phyloP scores from a whole-genome alignment of 768 basidiomycete genomes.

The Macrolepiota albuminosa region DNA sequence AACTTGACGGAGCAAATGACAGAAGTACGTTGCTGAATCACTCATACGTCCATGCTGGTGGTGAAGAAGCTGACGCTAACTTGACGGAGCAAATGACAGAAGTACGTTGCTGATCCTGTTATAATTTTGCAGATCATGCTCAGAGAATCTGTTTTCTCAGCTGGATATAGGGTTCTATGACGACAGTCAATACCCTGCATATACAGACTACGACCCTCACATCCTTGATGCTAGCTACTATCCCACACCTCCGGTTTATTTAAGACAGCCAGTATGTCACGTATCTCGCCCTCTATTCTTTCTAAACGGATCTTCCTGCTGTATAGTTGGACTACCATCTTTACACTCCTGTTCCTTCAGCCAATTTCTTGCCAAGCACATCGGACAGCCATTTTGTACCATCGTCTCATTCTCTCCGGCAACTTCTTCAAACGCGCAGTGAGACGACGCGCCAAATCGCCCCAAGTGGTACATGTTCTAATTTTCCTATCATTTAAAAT shows the following conservation, averaged over 20 bases:
- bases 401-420: constrained; percentile 37
- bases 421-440: constrained; percentile 48
- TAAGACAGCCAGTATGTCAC: constrained; percentile 68
- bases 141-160: constrained; percentile 8
- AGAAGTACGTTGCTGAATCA: constrained; percentile 18
- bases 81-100: constrained; percentile 30
- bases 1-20: constrained; percentile 29
- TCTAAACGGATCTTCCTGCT: constrained; percentile 5
- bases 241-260: constrained; percentile 38
- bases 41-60: constrained; percentile 20
- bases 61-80: constrained; percentile 20
- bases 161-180: constrained; percentile 26
- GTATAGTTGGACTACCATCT: constrained; percentile 86
- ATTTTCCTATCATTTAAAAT: constrained; percentile 5
- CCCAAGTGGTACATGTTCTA: constrained; percentile 25
- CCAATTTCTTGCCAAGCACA: constrained; percentile 42
- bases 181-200: constrained; percentile 24
- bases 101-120: constrained; percentile 9
- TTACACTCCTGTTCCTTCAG: constrained; percentile 70
- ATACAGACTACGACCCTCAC: constrained; percentile 34
- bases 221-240: constrained; percentile 36
- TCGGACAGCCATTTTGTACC: constrained; percentile 66
- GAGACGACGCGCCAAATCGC: constrained; percentile 57
- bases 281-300: constrained; percentile 3
- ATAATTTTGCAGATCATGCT: not conserved